A percentile compares a stretch with the other conserved stretches of the same genome.
phyloP scores from a whole-genome alignment of 495 filamentous ascomycete species.

The Penicillium paxilli region DNA sequence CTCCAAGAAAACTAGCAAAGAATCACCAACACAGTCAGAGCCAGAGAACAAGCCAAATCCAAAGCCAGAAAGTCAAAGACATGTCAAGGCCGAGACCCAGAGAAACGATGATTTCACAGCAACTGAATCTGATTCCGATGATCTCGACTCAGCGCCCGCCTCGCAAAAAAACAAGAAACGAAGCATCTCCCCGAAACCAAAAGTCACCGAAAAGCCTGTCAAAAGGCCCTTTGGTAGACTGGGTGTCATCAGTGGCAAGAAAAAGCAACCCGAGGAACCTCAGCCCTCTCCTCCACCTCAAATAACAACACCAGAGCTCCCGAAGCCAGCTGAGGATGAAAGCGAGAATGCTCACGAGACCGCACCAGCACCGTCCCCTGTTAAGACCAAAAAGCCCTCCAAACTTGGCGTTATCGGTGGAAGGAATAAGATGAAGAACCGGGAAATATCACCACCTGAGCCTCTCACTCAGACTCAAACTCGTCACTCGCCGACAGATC shows the following conservation, averaged over 20 bases:
- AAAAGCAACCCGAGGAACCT: constrained; percentile 19
- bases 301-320: constrained; percentile 3
- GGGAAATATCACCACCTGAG: not conserved
- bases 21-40: not conserved
- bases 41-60: no score
- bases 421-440: constrained; percentile 17
- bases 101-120: constrained; percentile 15
- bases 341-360: not conserved
- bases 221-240: constrained; percentile 27
- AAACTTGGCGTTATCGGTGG: constrained; percentile 42
- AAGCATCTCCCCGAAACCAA: constrained; percentile 4
- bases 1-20: not conserved
- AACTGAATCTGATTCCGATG: constrained; percentile 23
- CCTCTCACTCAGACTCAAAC: not conserved
- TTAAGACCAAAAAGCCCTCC: constrained; percentile 24
- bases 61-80: constrained; percentile 6
- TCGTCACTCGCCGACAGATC: not conserved
- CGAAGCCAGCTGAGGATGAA: not conserved
- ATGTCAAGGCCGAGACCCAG: not conserved
- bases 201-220: constrained; percentile 2
- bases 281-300: constrained; percentile 2
- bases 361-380: not conserved
- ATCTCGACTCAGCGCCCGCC: constrained; percentile 7
- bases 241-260: constrained; percentile 42
- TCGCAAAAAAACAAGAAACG: constrained; percentile 3